phyloP scores from a whole-genome alignment of 345 rosid species.

The Citrus mangshanensis region DNA sequence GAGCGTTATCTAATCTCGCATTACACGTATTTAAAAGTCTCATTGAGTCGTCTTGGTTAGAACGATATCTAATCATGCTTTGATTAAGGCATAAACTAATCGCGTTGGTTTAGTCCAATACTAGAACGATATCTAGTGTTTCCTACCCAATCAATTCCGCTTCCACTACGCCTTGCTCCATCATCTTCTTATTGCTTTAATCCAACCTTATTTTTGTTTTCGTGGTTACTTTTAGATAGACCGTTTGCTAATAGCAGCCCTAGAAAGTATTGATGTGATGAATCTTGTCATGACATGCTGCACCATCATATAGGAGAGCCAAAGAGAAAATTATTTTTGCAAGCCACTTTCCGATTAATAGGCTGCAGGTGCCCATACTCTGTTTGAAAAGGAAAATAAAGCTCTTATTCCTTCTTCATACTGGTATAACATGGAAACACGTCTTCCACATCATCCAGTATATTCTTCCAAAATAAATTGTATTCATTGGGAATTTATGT shows the following conservation, averaged over 20 bases:
- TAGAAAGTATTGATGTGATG: background rate
- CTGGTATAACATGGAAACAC: background rate
- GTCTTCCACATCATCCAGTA: background rate
- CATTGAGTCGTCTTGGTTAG: no score
- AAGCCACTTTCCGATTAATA: background rate
- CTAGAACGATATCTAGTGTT: no score
- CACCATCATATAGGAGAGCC: background rate
- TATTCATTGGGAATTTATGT: background rate
- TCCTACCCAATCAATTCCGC: no score
- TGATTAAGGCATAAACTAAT: no score
- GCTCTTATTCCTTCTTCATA: background rate
- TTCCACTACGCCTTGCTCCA: no score
- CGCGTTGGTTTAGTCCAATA: no score
- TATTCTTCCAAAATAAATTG: background rate
- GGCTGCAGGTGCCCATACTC: background rate
- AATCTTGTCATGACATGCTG: background rate
- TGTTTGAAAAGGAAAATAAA: background rate
- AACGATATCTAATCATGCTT: no score
- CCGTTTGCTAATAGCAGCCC: background rate
- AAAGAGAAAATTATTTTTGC: background rate
- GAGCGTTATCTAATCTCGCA: no score
- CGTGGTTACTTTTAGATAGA: background rate
- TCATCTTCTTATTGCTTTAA: background rate
- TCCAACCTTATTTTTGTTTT: background rate
- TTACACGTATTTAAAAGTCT: no score